These are phyloP conservation scores for Fragilaria radians DNA, from an alignment of 108 stramenopile species.

Conservation along the genomic window DNA sequence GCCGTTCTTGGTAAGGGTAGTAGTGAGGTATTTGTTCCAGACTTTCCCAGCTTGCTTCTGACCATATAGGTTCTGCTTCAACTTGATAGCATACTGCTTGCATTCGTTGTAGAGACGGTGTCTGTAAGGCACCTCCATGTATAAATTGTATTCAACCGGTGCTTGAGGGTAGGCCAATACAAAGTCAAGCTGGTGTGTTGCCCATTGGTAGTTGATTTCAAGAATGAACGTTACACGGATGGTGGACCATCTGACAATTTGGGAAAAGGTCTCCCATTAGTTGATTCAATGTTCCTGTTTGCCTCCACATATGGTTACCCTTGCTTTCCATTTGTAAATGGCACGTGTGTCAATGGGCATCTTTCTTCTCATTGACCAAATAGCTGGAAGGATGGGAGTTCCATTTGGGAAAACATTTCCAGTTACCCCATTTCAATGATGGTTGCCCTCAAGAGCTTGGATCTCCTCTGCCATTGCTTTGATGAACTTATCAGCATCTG, in stretches of 20 bases:
- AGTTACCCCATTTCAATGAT: no score
- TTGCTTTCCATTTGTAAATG: no score
- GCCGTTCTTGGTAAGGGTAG: not conserved
- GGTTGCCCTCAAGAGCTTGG: constrained; percentile 3
- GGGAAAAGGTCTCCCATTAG: constrained; percentile 28
- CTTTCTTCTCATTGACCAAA: not conserved
- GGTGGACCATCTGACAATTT: constrained; percentile 13
- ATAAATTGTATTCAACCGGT: constrained; percentile 10
- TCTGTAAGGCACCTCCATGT: constrained; percentile 13
- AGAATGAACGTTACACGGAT: not conserved
- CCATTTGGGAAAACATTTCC: no score
- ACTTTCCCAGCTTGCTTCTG: constrained; percentile 17
- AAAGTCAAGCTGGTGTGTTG: not conserved
- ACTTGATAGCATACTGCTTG: not conserved
- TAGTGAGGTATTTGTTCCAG: constrained; percentile 12
- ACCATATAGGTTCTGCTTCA: no score
- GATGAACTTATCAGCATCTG: constrained; percentile 15
- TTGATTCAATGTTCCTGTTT: no score
- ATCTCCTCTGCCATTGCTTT: constrained; percentile 20
- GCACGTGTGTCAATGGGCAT: not conserved
- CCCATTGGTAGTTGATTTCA: not conserved
- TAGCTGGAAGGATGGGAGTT: no score
- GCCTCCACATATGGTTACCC: no score
- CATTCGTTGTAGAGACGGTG: not conserved
- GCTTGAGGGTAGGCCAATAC: constrained; percentile 13